phyloP scores from a whole-genome alignment of 1,139 yeast genomes.

The Diutina neorugosa region DNA sequence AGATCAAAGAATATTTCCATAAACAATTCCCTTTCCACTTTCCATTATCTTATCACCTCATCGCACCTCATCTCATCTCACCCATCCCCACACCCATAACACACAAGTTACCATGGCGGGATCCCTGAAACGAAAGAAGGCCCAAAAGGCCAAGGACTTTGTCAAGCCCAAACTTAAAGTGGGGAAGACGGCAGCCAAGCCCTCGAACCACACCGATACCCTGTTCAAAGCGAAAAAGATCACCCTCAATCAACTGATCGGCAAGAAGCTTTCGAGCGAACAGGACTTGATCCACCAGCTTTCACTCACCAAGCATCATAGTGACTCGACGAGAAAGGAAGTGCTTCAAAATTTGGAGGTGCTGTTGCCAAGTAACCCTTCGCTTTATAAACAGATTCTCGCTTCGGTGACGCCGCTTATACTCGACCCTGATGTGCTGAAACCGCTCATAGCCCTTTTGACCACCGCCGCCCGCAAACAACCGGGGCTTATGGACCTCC shows the following conservation, averaged over 20 bases:
- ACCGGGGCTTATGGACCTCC: constrained; percentile 50
- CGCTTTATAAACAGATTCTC: constrained; percentile 47
- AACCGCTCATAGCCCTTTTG: constrained; percentile 41
- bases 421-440: constrained; percentile 34
- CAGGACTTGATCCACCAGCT: constrained; percentile 45
- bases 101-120: background rate
- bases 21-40: too few relatives aligned
- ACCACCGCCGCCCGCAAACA: constrained; percentile 37
- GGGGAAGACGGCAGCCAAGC: constrained; percentile 66
- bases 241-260: constrained; percentile 40
- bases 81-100: background rate
- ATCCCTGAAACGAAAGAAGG: constrained; percentile 35
- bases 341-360: constrained; percentile 41
- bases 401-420: constrained; percentile 44
- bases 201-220: constrained; percentile 73
- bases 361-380: constrained; percentile 36
- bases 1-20: too few relatives aligned
- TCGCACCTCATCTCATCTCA: background rate
- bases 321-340: constrained; percentile 62
- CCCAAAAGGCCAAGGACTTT: constrained; percentile 65
- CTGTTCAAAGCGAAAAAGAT: constrained; percentile 71
- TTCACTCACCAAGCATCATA: constrained; percentile 68
- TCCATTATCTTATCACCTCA: background rate
- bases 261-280: constrained; percentile 15
- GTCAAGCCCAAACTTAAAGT: constrained; percentile 74